Conservation (phyloP, 2,329 filamentous ascomycete genomes). For the Nannizzia gypsea region DNA sequence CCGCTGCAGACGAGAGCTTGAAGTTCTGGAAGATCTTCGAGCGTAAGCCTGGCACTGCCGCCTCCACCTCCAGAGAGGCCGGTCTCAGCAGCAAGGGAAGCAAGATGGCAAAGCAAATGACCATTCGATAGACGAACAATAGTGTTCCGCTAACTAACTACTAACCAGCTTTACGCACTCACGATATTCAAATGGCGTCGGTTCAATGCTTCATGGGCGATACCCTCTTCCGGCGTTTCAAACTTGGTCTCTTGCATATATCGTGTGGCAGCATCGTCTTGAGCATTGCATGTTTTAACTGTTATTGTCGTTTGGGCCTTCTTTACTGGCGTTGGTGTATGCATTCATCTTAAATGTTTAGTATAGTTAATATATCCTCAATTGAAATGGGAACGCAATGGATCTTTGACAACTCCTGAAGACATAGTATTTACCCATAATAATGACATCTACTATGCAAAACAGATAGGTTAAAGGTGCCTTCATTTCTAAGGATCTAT, state of each 20-base stretch:
- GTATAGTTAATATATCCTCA: not conserved
- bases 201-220: not conserved
- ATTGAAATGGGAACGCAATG: too few relatives aligned
- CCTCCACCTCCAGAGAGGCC: constrained; percentile 50
- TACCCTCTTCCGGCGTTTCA: not conserved
- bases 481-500: too few relatives aligned
- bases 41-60: constrained; percentile 74
- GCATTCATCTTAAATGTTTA: not conserved
- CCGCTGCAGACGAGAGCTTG: constrained; percentile 90
- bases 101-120: constrained; percentile 89
- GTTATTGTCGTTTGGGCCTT: not conserved
- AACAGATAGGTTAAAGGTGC: too few relatives aligned
- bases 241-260: not conserved
- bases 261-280: not conserved
- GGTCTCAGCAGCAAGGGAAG: constrained; percentile 62
- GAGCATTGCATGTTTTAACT: not conserved
- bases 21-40: constrained; percentile 99
- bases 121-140: constrained; percentile 54
- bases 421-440: too few relatives aligned
- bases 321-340: not conserved
- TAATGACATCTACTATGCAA: too few relatives aligned
- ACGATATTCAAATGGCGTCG: constrained; percentile 3
- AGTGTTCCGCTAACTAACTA: not conserved
- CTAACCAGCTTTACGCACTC: not conserved
- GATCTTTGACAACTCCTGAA: too few relatives aligned